Evolutionary conservation across 108 stramenopile genomes (phyloP).

Genomic region (Phaeodactylum tricornutum): DNA sequence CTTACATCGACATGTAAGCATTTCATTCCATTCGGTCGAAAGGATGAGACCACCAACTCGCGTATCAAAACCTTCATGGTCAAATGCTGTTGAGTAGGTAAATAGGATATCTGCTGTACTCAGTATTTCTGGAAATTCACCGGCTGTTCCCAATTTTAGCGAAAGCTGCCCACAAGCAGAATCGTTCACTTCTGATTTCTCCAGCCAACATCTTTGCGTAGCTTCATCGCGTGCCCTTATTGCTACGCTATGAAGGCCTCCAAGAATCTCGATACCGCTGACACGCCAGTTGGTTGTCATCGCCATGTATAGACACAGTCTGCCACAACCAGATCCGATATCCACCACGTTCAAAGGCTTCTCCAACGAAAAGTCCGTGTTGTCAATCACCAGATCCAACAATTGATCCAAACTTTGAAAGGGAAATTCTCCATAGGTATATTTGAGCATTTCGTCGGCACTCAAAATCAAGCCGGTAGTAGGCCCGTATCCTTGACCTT

Average conservation of each 20-base stretch:
- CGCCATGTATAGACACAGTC: conserved; percentile 48
- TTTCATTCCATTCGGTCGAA: conserved; percentile 45
- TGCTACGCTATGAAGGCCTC: conserved; percentile 40
- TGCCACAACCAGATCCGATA: conserved; percentile 67
- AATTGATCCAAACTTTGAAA: conserved; percentile 50
- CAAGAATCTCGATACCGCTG: conserved; percentile 58
- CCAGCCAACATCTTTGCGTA: too few species aligned
- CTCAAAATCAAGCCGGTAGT: neutral
- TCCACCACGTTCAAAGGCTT: conserved; percentile 33
- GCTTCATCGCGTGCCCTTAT: too few species aligned
- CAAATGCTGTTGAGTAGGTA: conserved; percentile 56
- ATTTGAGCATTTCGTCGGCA: conserved; percentile 46
- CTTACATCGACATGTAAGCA: too few species aligned
- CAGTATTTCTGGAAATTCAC: conserved; percentile 18
- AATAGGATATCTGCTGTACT: conserved; percentile 46
- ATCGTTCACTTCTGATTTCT: too few species aligned
- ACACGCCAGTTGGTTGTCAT: conserved; percentile 48
- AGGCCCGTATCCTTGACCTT: conserved; percentile 18
- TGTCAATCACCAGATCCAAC: conserved; percentile 34
- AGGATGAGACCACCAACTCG: conserved; percentile 49
- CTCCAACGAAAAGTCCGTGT: neutral
- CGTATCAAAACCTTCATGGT: conserved; percentile 36
- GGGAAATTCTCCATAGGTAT: conserved; percentile 78
- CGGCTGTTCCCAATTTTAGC: too few species aligned
- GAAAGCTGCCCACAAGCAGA: too few species aligned